Percentiles rank a stretch among this genome's conserved stretches.
Conservation (phyloP, 352 stramenopile species). For the Pythium aquatile region DNA sequence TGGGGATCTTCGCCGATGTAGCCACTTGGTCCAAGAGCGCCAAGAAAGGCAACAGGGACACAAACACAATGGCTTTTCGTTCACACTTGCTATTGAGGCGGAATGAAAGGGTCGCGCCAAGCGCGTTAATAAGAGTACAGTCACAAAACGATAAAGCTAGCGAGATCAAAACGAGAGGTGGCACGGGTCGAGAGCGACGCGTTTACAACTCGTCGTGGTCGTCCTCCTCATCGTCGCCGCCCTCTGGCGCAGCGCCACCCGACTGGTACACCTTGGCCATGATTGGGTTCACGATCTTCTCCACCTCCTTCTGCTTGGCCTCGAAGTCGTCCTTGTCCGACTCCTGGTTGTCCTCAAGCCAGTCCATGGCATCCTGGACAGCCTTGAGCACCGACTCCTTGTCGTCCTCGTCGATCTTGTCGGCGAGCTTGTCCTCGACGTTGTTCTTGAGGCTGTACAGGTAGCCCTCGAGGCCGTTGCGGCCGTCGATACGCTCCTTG, state of each 20-base stretch:
- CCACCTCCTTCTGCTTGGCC: conserved; percentile 99
- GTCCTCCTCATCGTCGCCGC: conserved; percentile 85
- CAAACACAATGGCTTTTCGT: neutral
- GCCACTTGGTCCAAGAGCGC: neutral
- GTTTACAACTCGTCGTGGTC: conserved; percentile 96
- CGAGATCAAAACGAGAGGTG: conserved; percentile 6
- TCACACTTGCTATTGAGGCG: conserved; percentile 19
- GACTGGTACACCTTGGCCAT: conserved; percentile 97
- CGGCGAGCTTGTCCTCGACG: conserved; percentile 92
- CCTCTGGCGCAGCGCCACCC: conserved; percentile 40
- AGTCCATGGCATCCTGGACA: conserved; percentile 98
- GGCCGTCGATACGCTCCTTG: conserved; percentile 96
- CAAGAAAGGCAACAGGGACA: too few species aligned
- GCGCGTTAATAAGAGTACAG: conserved; percentile 28
- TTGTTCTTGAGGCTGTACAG: conserved; percentile 96
- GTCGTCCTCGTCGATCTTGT: conserved; percentile 96
- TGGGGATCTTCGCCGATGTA: neutral
- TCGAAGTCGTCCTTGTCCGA: conserved; percentile 98
- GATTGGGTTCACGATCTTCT: conserved; percentile 98
- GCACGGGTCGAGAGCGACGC: neutral
- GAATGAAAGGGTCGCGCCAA: conserved; percentile 15
- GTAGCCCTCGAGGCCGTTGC: conserved; percentile 97
- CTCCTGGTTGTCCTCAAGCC: conserved; percentile 98
- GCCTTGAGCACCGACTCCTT: conserved; percentile 88
- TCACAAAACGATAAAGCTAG: conserved; percentile 19